A percentile compares a stretch with the other conserved stretches of the same genome.
These are phyloP conservation scores for Hypoxylon sp. DNA, from an alignment of 2,329 filamentous ascomycete genomes.

Conservation along the genomic window DNA sequence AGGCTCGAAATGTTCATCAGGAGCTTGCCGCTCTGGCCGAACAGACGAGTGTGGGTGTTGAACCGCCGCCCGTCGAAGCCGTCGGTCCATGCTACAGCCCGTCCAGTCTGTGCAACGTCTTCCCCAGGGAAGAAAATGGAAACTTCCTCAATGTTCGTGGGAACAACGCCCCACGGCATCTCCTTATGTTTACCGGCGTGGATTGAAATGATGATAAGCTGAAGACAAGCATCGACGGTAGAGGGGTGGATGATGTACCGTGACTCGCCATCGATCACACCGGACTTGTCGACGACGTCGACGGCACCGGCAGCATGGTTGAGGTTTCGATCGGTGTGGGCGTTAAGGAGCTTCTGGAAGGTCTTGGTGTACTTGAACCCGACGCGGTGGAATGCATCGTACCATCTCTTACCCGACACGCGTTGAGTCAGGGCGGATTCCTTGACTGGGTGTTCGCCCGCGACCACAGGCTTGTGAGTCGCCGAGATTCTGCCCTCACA, in stretches of 20 bases:
- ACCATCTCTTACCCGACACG: conserved; percentile 49
- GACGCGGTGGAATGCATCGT: conserved; percentile 52
- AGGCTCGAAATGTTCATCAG: conserved; percentile 44
- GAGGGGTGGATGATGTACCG: conserved; percentile 57
- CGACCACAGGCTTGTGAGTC: conserved; percentile 19
- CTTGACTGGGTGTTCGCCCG: conserved; percentile 1
- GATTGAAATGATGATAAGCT: conserved; percentile 53
- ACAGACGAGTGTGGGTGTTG: conserved; percentile 39
- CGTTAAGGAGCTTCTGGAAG: conserved; percentile 54
- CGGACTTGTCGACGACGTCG: conserved; percentile 34
- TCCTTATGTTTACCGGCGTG: conserved; percentile 48
- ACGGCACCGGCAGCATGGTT: conserved; percentile 49
- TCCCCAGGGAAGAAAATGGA: conserved; percentile 15
- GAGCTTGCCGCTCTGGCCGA: conserved; percentile 31
- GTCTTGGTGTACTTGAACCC: conserved; percentile 57
- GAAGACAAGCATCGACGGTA: conserved; percentile 55
- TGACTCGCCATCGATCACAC: conserved; percentile 52
- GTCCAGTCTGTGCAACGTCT: conserved; percentile 20
- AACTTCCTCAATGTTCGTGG: conserved; percentile 38
- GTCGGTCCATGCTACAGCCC: conserved; percentile 44
- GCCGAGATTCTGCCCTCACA: conserved; percentile 42
- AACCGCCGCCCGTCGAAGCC: conserved; percentile 37
- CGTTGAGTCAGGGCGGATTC: conserved; percentile 42
- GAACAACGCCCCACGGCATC: conserved; percentile 53
- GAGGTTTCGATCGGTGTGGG: conserved; percentile 47